Evolutionary conservation across 2,329 filamentous ascomycete genomes (phyloP), one percentile per base, ranked within the genome.

Genomic region (Podosphaera leucotricha): DNA sequence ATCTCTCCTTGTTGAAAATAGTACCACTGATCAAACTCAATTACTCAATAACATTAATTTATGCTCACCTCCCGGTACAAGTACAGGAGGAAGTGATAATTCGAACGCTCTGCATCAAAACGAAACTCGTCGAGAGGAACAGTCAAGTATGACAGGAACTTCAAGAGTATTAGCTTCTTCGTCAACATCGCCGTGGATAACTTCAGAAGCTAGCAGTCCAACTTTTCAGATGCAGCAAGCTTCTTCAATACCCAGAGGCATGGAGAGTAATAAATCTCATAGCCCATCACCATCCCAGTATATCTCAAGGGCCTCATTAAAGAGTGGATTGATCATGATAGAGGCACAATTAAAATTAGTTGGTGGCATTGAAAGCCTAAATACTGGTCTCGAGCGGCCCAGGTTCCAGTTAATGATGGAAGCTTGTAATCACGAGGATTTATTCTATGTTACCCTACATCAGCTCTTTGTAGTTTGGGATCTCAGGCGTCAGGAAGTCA

Each of bases 371-470:
- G 37, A 43, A 42, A 57, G 47, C 42, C 49, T 52, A 16, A 56
- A 57, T 44, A 49, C 42, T 35, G 52, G 52, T 3, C 53, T 66
- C 2, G 70, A 71, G 47, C 52, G 55, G 38, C 61, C 61, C 20
- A 66, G 78, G 24, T 61, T 73, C 28, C 49, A 56, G n/a, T 62
- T 80, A 6, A 60, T 85, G 11, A 53, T 50, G 21, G 61, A 71
- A 20, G 78, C 79, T 1, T 77, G 73, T 49, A 38, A 48, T 1
- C 52, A 55, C 0, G 57, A 65, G 3, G 80, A 86, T 55, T 48
- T 62, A 40, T 72, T 80, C 53, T 85, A 77, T 54, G 51, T 84
- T 42, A 63, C 67, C 5, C 55, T 80, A 11, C 77, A 81, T 54
- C 77, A 81, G 53, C 47, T 78, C 1, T 76, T 72, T 55, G 80